Evolutionary conservation across 2,329 filamentous ascomycete species (phyloP).

Genomic region (Pestalotiopsis sp.): DNA sequence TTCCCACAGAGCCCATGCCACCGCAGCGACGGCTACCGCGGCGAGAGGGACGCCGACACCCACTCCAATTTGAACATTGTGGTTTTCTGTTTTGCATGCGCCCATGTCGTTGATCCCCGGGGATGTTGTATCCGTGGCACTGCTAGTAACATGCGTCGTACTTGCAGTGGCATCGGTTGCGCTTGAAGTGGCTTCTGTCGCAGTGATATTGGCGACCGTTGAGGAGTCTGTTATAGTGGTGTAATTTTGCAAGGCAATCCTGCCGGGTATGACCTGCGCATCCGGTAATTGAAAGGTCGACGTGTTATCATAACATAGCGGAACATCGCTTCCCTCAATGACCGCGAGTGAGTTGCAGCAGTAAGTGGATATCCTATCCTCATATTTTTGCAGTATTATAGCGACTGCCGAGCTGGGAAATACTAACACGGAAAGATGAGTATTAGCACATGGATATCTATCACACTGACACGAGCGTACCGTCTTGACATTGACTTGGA

Average conservation of each 20-base stretch:
- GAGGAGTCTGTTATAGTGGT: not conserved
- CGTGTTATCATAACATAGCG: not conserved
- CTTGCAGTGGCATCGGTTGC: not conserved
- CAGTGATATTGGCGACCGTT: not conserved
- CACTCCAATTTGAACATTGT: not conserved
- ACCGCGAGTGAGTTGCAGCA: not conserved
- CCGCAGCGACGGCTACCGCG: not conserved
- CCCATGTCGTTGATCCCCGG: not conserved
- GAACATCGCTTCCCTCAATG: not conserved
- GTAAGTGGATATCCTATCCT: not conserved
- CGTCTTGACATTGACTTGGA: not conserved
- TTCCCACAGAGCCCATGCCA: not conserved
- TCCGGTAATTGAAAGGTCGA: not conserved
- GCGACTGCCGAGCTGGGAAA: not conserved
- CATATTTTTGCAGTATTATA: not conserved
- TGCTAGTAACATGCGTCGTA: not conserved
- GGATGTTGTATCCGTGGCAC: not conserved
- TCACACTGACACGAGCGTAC: not conserved
- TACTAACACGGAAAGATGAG: not conserved
- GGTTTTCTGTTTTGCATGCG: not conserved
- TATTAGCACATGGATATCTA: too few species aligned
- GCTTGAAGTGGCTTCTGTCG: not conserved
- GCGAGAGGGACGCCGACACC: not conserved
- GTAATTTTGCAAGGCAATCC: not conserved
- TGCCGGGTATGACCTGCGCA: not conserved